phyloP scores from a whole-genome alignment of 208 protist species.

The Leishmania martiniquensis region DNA sequence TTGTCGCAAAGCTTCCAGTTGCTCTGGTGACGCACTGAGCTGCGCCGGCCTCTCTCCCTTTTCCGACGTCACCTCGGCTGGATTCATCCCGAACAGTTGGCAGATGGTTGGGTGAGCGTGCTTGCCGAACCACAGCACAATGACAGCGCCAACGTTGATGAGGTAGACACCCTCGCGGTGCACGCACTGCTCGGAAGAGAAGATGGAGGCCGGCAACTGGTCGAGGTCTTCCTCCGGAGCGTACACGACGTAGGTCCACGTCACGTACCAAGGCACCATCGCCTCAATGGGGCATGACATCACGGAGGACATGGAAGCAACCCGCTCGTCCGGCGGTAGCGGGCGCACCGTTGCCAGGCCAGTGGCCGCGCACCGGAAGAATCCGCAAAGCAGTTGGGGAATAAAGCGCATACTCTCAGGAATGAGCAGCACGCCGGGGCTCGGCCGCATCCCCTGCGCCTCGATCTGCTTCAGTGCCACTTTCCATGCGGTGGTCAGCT shows the following conservation, averaged over 20 bases:
- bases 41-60: conserved; percentile 15
- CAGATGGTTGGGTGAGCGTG: conserved; percentile 44
- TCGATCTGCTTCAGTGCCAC: conserved; percentile 50
- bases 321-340: conserved; percentile 69
- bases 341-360: conserved; percentile 44
- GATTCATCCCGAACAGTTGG: conserved; percentile 47
- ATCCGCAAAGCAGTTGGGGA: conserved; percentile 77
- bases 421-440: conserved; percentile 55
- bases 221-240: conserved; percentile 48
- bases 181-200: conserved; percentile 63
- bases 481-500: conserved; percentile 52
- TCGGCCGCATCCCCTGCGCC: conserved; percentile 39
- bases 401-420: conserved; percentile 81
- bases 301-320: conserved; percentile 74
- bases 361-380: conserved; percentile 67
- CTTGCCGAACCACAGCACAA: conserved; percentile 84
- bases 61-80: conserved; percentile 24
- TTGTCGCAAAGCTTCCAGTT: conserved; percentile 56
- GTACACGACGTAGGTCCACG: conserved; percentile 81
- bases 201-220: conserved; percentile 57
- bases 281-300: conserved; percentile 69
- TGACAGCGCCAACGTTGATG: conserved; percentile 49
- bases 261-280: conserved; percentile 67
- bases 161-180: conserved; percentile 64
- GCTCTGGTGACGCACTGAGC: conserved; percentile 41